A percentile compares a stretch with the other conserved stretches of the same genome.
Conservation (phyloP, 2,329 filamentous ascomycete species). For the Pseudopyricularia javanii region DNA sequence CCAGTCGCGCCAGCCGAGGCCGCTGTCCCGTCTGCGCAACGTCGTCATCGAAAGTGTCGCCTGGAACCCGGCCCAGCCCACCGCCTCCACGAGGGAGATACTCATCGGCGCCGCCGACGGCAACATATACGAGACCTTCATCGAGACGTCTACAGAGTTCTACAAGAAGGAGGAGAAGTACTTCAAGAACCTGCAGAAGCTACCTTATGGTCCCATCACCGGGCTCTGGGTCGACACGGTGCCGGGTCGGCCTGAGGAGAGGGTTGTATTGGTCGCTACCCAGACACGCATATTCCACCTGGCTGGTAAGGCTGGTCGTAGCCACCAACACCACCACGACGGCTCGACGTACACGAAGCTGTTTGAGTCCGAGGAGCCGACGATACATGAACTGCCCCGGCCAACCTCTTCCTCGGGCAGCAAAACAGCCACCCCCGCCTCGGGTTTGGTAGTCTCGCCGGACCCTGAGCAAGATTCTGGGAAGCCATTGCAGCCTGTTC, state of each 20-base stretch:
- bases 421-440: conserved; percentile 36
- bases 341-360: conserved; percentile 79
- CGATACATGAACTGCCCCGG: conserved; percentile 58
- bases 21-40: conserved; percentile 69
- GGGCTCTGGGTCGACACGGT: conserved; percentile 77
- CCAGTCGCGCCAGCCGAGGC: conserved; percentile 78
- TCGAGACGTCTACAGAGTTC: conserved; percentile 89
- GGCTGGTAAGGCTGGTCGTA: conserved; percentile 61
- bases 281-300: conserved; percentile 70
- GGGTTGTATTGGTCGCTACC: conserved; percentile 71
- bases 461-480: conserved; percentile 43
- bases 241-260: conserved; percentile 50
- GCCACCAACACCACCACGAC: conserved; percentile 40
- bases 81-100: conserved; percentile 89
- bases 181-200: conserved; percentile 69
- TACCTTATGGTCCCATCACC: conserved; percentile 63
- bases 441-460: conserved; percentile 63
- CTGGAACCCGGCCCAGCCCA: conserved; percentile 90
- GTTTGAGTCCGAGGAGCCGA: conserved; percentile 77
- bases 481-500: conserved; percentile 36
- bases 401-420: conserved; percentile 23
- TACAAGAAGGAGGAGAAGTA: conserved; percentile 93
- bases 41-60: conserved; percentile 81
- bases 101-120: conserved; percentile 85
- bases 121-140: conserved; percentile 87